phyloP scores from a whole-genome alignment of 2,329 filamentous ascomycete genomes.

The Calonectria montana region DNA sequence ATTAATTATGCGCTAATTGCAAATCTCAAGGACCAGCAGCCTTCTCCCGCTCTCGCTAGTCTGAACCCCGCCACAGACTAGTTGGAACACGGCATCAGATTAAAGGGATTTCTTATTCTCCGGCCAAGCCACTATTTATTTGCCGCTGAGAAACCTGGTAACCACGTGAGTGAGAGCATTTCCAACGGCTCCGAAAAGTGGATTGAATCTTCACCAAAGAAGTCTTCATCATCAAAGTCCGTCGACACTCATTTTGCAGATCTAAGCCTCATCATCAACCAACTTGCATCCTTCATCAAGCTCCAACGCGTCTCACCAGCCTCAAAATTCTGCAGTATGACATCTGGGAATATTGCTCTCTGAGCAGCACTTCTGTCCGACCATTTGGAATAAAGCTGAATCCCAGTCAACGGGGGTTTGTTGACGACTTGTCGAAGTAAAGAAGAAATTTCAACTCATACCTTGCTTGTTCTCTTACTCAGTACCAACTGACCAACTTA shows the following conservation, averaged over 20 bases:
- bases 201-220: neutral
- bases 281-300: neutral
- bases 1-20: neutral
- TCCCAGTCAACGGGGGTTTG: no score
- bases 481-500: neutral
- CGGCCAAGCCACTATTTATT: neutral
- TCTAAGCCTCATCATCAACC: neutral
- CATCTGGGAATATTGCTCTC: neutral
- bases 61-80: neutral
- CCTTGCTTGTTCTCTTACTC: neutral
- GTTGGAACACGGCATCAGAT: neutral
- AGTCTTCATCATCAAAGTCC: neutral
- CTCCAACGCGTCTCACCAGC: neutral
- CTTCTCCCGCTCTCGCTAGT: neutral
- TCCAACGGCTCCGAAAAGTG: neutral
- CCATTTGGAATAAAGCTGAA: neutral
- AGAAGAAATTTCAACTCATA: neutral
- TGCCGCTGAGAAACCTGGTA: neutral
- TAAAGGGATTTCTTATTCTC: neutral
- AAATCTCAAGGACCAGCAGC: neutral
- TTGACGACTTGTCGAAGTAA: no score
- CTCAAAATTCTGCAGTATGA: neutral
- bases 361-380: neutral
- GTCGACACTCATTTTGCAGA: neutral
- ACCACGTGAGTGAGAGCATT: neutral